Conservation (phyloP, 192 early-diverging fungal species). For the Gonapodya sp. region DNA sequence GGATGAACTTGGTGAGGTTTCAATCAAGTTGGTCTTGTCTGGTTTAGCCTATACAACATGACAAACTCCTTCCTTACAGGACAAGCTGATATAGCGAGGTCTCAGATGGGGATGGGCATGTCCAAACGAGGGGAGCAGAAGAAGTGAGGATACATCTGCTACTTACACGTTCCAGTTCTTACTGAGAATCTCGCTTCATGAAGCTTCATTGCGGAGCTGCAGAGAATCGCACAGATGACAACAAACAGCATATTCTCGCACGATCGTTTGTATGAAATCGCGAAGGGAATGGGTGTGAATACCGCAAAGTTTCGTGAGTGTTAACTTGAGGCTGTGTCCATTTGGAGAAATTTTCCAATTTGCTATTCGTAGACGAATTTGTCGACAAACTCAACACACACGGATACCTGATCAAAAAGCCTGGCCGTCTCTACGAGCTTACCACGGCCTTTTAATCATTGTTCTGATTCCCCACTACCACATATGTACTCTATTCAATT, state of each 20-base stretch:
- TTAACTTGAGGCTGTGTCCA: background rate
- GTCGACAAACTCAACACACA: background rate
- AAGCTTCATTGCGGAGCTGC: slow-evolving; percentile 47
- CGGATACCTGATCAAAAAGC: background rate
- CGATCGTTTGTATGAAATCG: slow-evolving; percentile 51
- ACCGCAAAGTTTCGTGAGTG: background rate
- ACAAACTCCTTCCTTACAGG: background rate
- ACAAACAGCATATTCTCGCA: slow-evolving; percentile 58
- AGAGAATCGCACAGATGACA: slow-evolving; percentile 41
- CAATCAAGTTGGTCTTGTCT: no score
- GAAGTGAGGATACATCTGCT: slow-evolving; percentile 31
- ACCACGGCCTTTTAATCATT: background rate
- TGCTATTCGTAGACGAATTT: background rate
- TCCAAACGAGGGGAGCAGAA: slow-evolving; percentile 46
- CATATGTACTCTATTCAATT: no score
- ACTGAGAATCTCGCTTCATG: background rate
- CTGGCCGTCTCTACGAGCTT: background rate
- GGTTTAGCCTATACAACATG: no score
- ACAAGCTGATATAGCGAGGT: background rate
- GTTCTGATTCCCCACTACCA: background rate
- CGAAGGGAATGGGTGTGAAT: slow-evolving; percentile 20
- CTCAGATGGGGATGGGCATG: slow-evolving; percentile 29
- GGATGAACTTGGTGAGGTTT: slow-evolving; percentile 36
- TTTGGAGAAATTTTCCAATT: background rate
- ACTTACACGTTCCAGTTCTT: no score